Conservation (phyloP, 1,284 basidiomycete species). For the Porogramme epimiltina region DNA sequence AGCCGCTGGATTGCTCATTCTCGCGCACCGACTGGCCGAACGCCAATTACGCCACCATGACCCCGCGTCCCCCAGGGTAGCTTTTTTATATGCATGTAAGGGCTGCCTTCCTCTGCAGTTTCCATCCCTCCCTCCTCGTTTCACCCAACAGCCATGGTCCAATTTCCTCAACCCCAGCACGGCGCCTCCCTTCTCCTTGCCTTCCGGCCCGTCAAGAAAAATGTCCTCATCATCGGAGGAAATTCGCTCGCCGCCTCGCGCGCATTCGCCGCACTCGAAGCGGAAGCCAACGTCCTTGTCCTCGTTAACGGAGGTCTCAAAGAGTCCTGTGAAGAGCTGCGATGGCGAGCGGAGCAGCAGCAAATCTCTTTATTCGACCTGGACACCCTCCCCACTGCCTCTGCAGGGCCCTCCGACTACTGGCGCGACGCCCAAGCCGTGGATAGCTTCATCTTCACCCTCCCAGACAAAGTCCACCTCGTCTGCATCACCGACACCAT, state of each 20-base stretch:
- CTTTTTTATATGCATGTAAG: not conserved
- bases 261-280: constrained; percentile 82
- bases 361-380: constrained; percentile 63
- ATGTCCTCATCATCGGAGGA: constrained; percentile 75
- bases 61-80: not conserved
- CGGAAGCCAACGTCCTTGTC: constrained; percentile 75
- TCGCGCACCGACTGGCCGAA: not conserved
- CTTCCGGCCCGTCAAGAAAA: constrained; percentile 59
- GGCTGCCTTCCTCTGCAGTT: not conserved
- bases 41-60: not conserved
- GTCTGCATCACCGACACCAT: constrained; percentile 81
- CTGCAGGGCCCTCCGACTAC: constrained; percentile 24
- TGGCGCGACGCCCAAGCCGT: constrained; percentile 45
- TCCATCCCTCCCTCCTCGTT: not conserved
- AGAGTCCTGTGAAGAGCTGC: constrained; percentile 71
- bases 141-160: constrained; percentile 17
- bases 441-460: constrained; percentile 45
- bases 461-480: constrained; percentile 44
- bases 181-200: constrained; percentile 84
- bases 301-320: constrained; percentile 50
- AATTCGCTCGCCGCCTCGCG: constrained; percentile 79
- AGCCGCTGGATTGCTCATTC: constrained; percentile 12
- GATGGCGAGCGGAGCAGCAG: constrained; percentile 56
- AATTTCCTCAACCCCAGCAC: constrained; percentile 43
- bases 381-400: constrained; percentile 45